Evolutionary conservation across 139 green algal species (phyloP).

Genomic region (Micromonas pusilla): DNA sequence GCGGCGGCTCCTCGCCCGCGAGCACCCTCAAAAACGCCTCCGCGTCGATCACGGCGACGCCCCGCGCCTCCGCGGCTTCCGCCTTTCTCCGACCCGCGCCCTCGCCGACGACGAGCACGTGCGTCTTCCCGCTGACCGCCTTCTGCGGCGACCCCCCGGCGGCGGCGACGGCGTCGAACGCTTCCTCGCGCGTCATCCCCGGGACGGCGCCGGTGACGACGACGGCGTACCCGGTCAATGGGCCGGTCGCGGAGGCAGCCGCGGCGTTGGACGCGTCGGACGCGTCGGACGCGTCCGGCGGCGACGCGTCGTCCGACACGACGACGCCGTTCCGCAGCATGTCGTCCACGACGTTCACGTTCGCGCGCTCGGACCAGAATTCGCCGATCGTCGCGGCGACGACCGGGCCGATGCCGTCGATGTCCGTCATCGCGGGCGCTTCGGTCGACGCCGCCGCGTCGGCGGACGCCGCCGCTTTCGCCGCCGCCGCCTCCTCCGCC

Average conservation of each 20-base stretch:
- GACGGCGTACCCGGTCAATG: not conserved
- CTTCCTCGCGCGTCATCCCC: not conserved
- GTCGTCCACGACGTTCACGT: not conserved
- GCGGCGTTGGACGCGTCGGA: not conserved
- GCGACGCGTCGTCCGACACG: not conserved
- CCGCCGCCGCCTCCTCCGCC: not conserved
- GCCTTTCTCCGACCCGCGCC: not conserved
- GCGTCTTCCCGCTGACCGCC: not conserved
- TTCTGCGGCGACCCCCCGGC: not conserved
- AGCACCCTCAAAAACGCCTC: not conserved
- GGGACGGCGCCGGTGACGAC: not conserved
- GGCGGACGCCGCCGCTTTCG: not conserved
- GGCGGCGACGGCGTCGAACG: not conserved
- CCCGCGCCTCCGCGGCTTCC: not conserved
- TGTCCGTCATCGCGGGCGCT: not conserved
- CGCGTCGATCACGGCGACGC: constrained; percentile 2
- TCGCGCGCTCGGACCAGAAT: constrained; percentile 12
- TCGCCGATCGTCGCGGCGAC: not conserved
- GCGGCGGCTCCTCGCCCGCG: not conserved
- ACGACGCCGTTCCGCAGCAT: constrained; percentile 9
- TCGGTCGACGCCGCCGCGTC: not conserved
- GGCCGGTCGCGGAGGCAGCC: not conserved
- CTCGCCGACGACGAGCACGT: not conserved
- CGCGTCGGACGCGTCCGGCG: not conserved
- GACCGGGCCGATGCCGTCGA: constrained; percentile 18